Percentiles rank a stretch among this genome's conserved stretches.
These are phyloP conservation scores for Neofusicoccum umdonicola DNA, from an alignment of 2,329 filamentous ascomycete genomes.

Conservation along the genomic window DNA sequence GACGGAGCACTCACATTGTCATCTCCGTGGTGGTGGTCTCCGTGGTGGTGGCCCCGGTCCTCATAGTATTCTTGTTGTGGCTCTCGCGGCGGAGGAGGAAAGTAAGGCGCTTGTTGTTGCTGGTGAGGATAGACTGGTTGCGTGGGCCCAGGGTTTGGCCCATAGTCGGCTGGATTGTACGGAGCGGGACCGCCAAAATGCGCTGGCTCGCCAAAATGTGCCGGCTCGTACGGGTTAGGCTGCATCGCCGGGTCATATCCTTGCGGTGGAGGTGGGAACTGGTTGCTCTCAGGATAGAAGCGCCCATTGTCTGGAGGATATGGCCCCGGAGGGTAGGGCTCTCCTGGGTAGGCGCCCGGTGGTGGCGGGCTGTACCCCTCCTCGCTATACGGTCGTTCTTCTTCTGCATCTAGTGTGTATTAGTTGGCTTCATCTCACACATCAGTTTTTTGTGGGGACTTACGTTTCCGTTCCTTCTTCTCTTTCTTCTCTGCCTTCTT, in stretches of 20 bases:
- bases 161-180: constrained; percentile 48
- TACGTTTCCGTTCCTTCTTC: constrained; percentile 51
- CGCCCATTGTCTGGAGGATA: constrained; percentile 26
- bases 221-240: constrained; percentile 25
- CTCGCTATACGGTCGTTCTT: constrained; percentile 18
- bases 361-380: constrained; percentile 2
- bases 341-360: constrained; percentile 7
- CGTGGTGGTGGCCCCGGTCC: constrained; percentile 32
- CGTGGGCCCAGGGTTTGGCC: constrained; percentile 25
- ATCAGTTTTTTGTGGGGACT: constrained; percentile 30
- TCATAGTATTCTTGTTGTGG: constrained; percentile 28
- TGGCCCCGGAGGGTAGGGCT: constrained; percentile 1
- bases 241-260: constrained; percentile 26
- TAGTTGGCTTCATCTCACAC: constrained; percentile 1
- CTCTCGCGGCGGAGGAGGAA: constrained; percentile 28
- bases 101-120: constrained; percentile 27
- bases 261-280: constrained; percentile 49
- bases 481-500: constrained; percentile 55
- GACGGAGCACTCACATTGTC: constrained; percentile 52
- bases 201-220: constrained; percentile 18
- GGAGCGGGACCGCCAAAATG: constrained; percentile 31
- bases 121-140: not conserved
- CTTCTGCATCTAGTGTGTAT: constrained; percentile 20
- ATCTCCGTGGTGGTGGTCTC: constrained; percentile 38
- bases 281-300: constrained; percentile 47